Percentiles rank a stretch among this genome's conserved stretches.
These are phyloP conservation scores for Phyllosticta citrichinensis DNA, from an alignment of 2,329 filamentous ascomycete species.

Conservation along the genomic window DNA sequence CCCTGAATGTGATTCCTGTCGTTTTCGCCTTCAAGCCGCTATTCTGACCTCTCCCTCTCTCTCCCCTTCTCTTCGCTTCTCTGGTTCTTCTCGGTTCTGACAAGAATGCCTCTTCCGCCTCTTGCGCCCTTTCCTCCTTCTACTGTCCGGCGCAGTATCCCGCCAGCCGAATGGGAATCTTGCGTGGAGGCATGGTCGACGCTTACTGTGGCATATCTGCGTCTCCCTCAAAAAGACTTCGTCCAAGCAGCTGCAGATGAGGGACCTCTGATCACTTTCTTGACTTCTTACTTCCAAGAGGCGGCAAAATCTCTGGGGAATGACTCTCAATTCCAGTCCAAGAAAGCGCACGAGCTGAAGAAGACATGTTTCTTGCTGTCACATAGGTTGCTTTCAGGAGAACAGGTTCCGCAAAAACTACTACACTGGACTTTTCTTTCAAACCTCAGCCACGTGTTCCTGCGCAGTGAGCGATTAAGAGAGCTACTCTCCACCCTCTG, in stretches of 20 bases:
- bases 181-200: constrained; percentile 69
- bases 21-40: neutral
- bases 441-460: constrained; percentile 57
- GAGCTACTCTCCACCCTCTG: constrained; percentile 42
- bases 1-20: neutral
- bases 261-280: constrained; percentile 51
- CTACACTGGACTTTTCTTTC: constrained; percentile 59
- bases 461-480: constrained; percentile 49
- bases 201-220: constrained; percentile 56
- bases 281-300: constrained; percentile 57
- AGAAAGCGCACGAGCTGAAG: constrained; percentile 43
- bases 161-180: constrained; percentile 62
- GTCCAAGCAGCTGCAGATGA: constrained; percentile 41
- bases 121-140: constrained; percentile 69
- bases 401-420: constrained; percentile 38
- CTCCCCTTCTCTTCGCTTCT: neutral
- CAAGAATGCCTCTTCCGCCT: constrained; percentile 48
- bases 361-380: constrained; percentile 56
- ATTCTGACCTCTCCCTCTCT: neutral
- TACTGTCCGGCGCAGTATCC: constrained; percentile 55
- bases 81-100: neutral
- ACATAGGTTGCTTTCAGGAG: constrained; percentile 44
- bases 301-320: constrained; percentile 24
- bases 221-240: constrained; percentile 49
- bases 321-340: constrained; percentile 8